A percentile compares a stretch with the other conserved stretches of the same genome.
These are phyloP conservation scores for Salix koriyanagi DNA, from an alignment of 345 rosid genomes.

Conservation along the genomic window DNA sequence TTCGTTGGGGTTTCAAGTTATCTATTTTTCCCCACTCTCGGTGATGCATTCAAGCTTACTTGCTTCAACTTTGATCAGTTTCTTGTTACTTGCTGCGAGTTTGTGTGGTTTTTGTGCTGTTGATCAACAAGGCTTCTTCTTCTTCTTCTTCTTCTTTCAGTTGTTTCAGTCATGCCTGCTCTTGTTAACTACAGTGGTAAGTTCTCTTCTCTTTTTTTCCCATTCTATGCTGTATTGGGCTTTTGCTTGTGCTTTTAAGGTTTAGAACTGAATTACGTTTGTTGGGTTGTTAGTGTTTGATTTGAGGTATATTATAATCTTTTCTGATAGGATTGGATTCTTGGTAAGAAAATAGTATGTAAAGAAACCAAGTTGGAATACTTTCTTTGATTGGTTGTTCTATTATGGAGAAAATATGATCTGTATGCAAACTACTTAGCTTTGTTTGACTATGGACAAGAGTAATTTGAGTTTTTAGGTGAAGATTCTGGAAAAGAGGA, in stretches of 20 bases:
- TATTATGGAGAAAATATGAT: not conserved
- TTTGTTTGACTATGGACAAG: not conserved
- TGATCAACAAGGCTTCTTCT: slow-evolving; percentile 15
- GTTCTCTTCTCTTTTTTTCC: not conserved
- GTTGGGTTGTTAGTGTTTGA: not conserved
- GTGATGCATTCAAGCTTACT: slow-evolving; percentile 40
- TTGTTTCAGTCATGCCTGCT: slow-evolving; percentile 51
- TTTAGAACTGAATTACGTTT: not conserved
- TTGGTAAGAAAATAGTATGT: not conserved
- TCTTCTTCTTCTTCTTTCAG: not conserved
- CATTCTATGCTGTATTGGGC: not conserved
- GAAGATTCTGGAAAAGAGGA: not conserved
- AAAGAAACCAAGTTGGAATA: not conserved
- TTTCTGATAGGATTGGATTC: not conserved
- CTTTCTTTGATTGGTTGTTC: not conserved
- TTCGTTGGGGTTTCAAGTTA: slow-evolving; percentile 39
- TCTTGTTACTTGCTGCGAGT: slow-evolving; percentile 3
- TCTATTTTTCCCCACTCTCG: not conserved
- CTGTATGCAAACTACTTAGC: not conserved
- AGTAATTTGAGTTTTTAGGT: not conserved
- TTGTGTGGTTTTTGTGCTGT: slow-evolving; percentile 19
- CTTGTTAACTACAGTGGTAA: slow-evolving; percentile 57
- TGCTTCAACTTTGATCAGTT: slow-evolving; percentile 12
- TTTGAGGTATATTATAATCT: not conserved
- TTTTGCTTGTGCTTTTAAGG: not conserved